Evolutionary conservation across 768 basidiomycete genomes (phyloP).

Genomic region (Macrocybe gigantea): DNA sequence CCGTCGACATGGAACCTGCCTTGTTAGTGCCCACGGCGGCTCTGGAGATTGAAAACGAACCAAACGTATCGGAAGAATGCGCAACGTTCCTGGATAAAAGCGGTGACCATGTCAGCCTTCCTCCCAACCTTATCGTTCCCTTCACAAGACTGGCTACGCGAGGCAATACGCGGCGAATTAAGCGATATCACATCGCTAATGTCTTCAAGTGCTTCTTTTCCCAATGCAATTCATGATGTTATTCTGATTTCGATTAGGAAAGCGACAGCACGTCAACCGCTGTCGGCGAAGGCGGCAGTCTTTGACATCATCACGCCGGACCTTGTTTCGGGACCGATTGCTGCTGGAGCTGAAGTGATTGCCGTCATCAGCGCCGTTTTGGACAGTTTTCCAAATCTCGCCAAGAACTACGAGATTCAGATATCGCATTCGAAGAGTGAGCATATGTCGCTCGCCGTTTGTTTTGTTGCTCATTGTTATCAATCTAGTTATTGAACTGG

Average conservation of each 20-base stretch:
- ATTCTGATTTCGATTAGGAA: conserved; percentile 24
- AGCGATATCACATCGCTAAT: conserved; percentile 76
- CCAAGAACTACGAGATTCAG: conserved; percentile 66
- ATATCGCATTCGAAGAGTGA: conserved; percentile 74
- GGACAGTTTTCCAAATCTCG: conserved; percentile 65
- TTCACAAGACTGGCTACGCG: conserved; percentile 84
- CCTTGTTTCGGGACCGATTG: conserved; percentile 51
- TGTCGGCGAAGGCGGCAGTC: conserved; percentile 65
- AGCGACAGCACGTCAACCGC: conserved; percentile 67
- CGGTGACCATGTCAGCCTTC: conserved; percentile 70
- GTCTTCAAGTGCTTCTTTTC: conserved; percentile 52
- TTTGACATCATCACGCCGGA: conserved; percentile 85
- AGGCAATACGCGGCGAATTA: conserved; percentile 61
- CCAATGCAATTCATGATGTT: too few relatives aligned
- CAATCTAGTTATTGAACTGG: conserved; percentile 57
- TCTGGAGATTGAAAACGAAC: conserved; percentile 53
- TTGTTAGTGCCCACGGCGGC: conserved; percentile 61
- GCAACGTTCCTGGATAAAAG: conserved; percentile 77
- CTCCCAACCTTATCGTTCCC: conserved; percentile 65
- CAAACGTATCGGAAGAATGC: conserved; percentile 31
- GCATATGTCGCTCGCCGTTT: conserved; percentile 15
- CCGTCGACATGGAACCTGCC: conserved; percentile 82
- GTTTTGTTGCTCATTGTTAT: background rate
- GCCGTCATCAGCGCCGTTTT: conserved; percentile 62
- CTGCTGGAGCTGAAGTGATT: conserved; percentile 72